phyloP scores from a whole-genome alignment of 2,329 filamentous ascomycete genomes.

The Botrytis pseudocinerea region DNA sequence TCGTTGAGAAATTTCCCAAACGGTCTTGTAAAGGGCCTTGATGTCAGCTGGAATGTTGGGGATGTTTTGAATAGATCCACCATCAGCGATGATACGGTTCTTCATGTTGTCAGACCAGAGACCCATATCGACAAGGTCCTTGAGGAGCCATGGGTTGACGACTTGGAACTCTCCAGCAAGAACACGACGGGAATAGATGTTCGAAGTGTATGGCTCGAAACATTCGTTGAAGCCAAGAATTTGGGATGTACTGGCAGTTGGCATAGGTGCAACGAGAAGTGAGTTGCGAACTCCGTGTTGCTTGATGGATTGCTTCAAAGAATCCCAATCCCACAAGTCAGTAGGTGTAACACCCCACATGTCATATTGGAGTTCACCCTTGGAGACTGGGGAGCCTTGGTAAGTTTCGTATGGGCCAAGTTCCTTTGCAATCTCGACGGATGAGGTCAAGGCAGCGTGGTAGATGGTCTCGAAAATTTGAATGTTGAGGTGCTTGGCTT shows the following conservation, averaged over 20 bases:
- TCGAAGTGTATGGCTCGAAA: constrained; percentile 99
- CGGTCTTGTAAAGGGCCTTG: constrained; percentile 98
- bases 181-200: constrained; percentile 98
- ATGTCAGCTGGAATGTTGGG: constrained; percentile 94
- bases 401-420: constrained; percentile 87
- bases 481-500: constrained; percentile 91
- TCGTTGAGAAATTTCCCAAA: constrained; percentile 98
- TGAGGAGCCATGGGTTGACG: constrained; percentile 97
- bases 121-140: constrained; percentile 96
- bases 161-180: constrained; percentile 98
- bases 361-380: constrained; percentile 96
- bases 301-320: constrained; percentile 86
- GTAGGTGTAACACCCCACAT: constrained; percentile 96
- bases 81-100: constrained; percentile 98
- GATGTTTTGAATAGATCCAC: constrained; percentile 94
- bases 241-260: constrained; percentile 94
- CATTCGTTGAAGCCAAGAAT: constrained; percentile 99
- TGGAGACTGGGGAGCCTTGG: constrained; percentile 87
- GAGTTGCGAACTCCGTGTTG: constrained; percentile 95
- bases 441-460: constrained; percentile 89
- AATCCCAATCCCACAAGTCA: constrained; percentile 94
- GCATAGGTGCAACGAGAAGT: constrained; percentile 93
- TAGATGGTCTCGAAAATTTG: constrained; percentile 99
- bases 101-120: constrained; percentile 99
- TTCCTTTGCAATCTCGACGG: constrained; percentile 79